These are phyloP conservation scores for Paramecium caudatum DNA, from an alignment of 73 alveolate species.

Conservation along the genomic window DNA sequence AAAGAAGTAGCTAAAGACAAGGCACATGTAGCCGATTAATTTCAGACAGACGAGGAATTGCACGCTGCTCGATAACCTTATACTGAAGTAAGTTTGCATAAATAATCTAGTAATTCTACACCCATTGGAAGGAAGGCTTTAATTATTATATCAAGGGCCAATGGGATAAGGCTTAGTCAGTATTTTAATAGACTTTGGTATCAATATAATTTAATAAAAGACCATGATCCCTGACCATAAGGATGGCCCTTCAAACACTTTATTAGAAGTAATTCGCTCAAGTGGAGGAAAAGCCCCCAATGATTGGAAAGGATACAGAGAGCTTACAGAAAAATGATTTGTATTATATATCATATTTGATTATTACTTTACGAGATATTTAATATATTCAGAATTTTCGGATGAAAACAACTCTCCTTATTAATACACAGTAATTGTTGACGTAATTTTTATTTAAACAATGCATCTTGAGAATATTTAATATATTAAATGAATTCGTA, in stretches of 20 bases:
- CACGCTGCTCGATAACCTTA: constrained; percentile 80
- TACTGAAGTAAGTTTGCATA: constrained; percentile 74
- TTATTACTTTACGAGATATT: too few relatives aligned
- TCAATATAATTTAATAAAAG: not conserved
- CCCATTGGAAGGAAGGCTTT: constrained; percentile 84
- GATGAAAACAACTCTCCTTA: too few relatives aligned
- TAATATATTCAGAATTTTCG: too few relatives aligned
- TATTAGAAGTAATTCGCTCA: constrained; percentile 75
- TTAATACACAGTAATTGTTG: too few relatives aligned
- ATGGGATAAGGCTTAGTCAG: constrained; percentile 89
- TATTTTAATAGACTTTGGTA: constrained; percentile 80
- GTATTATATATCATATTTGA: too few relatives aligned
- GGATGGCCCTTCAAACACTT: constrained; percentile 80
- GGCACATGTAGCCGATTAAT: constrained; percentile 69
- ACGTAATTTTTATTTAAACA: too few relatives aligned
- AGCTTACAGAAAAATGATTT: constrained; percentile 86
- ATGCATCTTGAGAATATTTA: too few relatives aligned
- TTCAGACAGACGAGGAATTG: constrained; percentile 86
- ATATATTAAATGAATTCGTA: constrained; percentile 25
- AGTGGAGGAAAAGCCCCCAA: constrained; percentile 85
- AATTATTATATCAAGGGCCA: constrained; percentile 87
- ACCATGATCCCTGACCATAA: constrained; percentile 68
- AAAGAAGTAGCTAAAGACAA: constrained; percentile 59
- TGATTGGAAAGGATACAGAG: constrained; percentile 93
- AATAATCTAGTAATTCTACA: constrained; percentile 73